Conservation (phyloP, 2,329 filamentous ascomycete species). For the Cryphonectria radicalis region DNA sequence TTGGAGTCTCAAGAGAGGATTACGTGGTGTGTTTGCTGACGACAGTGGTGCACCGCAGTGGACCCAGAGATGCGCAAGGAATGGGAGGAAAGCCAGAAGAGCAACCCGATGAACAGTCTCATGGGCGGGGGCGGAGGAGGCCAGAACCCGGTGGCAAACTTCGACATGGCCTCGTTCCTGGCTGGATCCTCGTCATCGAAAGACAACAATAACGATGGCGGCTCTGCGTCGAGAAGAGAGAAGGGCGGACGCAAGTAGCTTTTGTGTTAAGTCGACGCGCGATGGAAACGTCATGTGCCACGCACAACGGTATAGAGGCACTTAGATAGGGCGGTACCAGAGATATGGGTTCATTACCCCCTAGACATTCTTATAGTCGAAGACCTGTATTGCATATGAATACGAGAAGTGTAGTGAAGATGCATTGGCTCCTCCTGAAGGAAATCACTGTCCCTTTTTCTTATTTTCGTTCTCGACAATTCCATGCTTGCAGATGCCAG, state of each 20-base stretch:
- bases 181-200: slow-evolving; percentile 52
- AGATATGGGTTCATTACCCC: background rate
- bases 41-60: slow-evolving; percentile 62
- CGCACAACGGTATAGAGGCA: background rate
- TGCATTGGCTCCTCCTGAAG: background rate
- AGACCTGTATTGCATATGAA: background rate
- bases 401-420: background rate
- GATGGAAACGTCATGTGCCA: background rate
- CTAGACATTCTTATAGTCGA: background rate
- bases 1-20: background rate
- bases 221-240: slow-evolving; percentile 9
- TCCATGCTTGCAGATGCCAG: background rate
- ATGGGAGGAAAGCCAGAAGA: slow-evolving; percentile 87
- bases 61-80: slow-evolving; percentile 94
- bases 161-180: slow-evolving; percentile 68
- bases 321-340: too few species aligned
- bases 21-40: background rate
- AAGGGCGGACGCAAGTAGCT: slow-evolving; percentile 16
- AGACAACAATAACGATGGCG: slow-evolving; percentile 43
- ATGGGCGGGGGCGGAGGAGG: slow-evolving; percentile 45
- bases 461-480: background rate
- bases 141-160: slow-evolving; percentile 54
- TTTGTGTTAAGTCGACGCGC: background rate
- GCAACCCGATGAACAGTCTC: slow-evolving; percentile 66
- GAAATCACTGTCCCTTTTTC: background rate